phyloP scores from a whole-genome alignment of 306 rosid genomes.

The Myrica gale region DNA sequence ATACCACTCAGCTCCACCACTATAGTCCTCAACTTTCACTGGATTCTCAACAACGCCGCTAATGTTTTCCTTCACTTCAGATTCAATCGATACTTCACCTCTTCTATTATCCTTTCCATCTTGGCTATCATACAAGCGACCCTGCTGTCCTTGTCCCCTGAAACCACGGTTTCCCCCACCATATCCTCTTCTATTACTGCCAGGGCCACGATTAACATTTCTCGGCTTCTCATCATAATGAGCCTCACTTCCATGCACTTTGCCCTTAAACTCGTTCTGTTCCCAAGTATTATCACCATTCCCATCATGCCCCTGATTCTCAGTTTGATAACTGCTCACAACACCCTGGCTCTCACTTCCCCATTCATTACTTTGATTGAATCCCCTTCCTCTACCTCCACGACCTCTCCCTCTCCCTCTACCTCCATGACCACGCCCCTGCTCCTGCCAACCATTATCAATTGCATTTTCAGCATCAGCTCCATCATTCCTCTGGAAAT shows the following conservation, averaged over 20 bases:
- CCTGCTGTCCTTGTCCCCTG: not conserved
- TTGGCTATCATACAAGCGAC: not conserved
- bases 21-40: not conserved
- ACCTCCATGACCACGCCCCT: not conserved
- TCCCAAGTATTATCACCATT: not conserved
- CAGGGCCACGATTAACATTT: conserved; percentile 1
- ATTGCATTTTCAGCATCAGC: not conserved
- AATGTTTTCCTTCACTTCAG: not conserved
- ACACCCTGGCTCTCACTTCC: conserved; percentile 3
- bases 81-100: conserved; percentile 1
- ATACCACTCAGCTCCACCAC: conserved; percentile 7
- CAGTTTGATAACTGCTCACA: not conserved
- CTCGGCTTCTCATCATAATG: not conserved
- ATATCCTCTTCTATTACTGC: not conserved
- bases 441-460: conserved; percentile 7
- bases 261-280: not conserved
- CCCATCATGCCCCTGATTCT: not conserved
- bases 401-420: conserved; percentile 12
- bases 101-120: conserved; percentile 3
- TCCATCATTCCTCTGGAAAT: not conserved
- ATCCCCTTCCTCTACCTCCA: conserved; percentile 5
- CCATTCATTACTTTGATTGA: not conserved
- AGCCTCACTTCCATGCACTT: not conserved
- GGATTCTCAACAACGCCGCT: not conserved
- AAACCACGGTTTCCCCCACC: not conserved